Conservation (phyloP, 371 early-diverging fungal genomes). For the Mortierella sp. region DNA sequence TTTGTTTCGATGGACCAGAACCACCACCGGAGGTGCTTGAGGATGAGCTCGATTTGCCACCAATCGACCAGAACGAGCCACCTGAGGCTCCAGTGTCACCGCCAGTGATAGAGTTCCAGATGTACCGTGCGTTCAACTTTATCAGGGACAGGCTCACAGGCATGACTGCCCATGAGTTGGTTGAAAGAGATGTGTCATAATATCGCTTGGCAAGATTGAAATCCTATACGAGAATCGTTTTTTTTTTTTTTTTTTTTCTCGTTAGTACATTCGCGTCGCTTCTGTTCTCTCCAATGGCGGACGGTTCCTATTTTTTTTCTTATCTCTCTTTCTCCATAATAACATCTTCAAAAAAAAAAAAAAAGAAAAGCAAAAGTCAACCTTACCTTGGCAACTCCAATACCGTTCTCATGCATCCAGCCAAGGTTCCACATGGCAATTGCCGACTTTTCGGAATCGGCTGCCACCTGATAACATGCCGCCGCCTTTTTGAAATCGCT, state of each 20-base stretch:
- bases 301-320: too few species aligned
- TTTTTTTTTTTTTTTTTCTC: neutral
- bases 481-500: conserved; percentile 81
- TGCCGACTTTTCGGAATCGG: conserved; percentile 80
- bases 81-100: conserved; percentile 59
- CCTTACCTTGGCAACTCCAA: conserved; percentile 81
- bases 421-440: conserved; percentile 97
- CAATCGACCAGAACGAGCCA: conserved; percentile 54
- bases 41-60: conserved; percentile 32
- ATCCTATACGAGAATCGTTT: conserved; percentile 63
- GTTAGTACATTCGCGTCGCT: neutral
- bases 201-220: conserved; percentile 92
- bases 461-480: conserved; percentile 88
- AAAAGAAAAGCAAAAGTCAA: conserved; percentile 9
- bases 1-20: neutral
- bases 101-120: conserved; percentile 73
- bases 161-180: conserved; percentile 83
- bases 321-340: conserved; percentile 1
- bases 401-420: conserved; percentile 97
- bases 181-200: conserved; percentile 83
- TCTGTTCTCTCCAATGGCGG: too few species aligned
- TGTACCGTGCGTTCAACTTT: conserved; percentile 75
- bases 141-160: conserved; percentile 83
- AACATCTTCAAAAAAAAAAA: conserved; percentile 8
- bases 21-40: neutral